Evolutionary conservation across 495 filamentous ascomycete genomes (phyloP), one percentile per base, ranked within the genome.

Genomic region (Xylaria sp.): DNA sequence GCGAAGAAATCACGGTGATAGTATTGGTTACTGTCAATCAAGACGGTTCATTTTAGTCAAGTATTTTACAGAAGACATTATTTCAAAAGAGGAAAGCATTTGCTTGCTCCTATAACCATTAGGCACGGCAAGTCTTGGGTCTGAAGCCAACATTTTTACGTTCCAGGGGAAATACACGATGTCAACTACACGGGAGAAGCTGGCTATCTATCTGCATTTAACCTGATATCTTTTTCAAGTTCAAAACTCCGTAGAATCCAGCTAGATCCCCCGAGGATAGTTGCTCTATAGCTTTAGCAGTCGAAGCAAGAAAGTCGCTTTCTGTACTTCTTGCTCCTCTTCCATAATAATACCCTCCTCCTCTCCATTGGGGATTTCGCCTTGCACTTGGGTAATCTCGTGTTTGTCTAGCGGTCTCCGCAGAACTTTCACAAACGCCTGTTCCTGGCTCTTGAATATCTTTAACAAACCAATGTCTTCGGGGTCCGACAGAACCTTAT

Each of bases 241-340:
- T 21, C 17, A 29, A 59, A 31, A 21, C 17, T 35, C 35, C 46
- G 44, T 33, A 52, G 7, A 17, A 59, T 62, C 55, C 3, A 6
- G 48, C 43, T 8, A 40, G 40, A 41, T 29, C 58, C 50, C 37
- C 35, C 33, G 21, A 53, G 21, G 0, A 43, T 37, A 24, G 1
- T 14, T 64, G 6, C 19, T 69, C 68, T 70, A 95, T 68, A 97
- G 81, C 83, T 90, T 94, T 68, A 97, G 80, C 72, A 98, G 78
- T 74, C 93, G 89, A 80, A 98, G 79, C 84, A 96, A 83, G 82
- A 97, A 94, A 9, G 89, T 93, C 0, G 93, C 93, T 75, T 92
- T 93, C 76, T 93, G 92, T 62, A 97, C 89, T 82, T 97, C 94
- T 73, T 95, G 91, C 80, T 97, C 91, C 79, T 97, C 95, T 78